Evolutionary conservation across 805 yeast species (phyloP).

Genomic region (Metschnikowia koreensis): DNA sequence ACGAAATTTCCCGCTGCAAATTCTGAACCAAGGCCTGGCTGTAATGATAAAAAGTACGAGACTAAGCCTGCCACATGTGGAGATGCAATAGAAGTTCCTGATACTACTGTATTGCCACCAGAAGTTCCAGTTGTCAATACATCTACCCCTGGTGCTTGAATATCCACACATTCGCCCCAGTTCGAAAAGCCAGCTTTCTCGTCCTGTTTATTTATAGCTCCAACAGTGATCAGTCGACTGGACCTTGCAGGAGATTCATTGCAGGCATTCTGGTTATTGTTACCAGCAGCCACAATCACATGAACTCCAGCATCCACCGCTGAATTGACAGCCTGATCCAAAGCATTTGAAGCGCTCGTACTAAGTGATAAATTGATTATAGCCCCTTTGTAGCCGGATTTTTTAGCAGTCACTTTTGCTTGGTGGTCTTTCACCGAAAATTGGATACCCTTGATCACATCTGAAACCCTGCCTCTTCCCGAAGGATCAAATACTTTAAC

Average conservation of each 20-base stretch:
- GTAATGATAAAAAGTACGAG: slow-evolving; percentile 45
- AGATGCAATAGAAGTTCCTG: slow-evolving; percentile 82
- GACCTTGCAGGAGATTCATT: slow-evolving; percentile 88
- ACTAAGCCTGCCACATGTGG: slow-evolving; percentile 70
- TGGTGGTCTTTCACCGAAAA: slow-evolving; percentile 74
- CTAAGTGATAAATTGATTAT: slow-evolving; percentile 92
- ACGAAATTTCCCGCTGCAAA: slow-evolving; percentile 43
- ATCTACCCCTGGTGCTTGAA: slow-evolving; percentile 94
- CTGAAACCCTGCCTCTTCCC: slow-evolving; percentile 82
- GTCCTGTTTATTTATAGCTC: slow-evolving; percentile 87
- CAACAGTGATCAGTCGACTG: slow-evolving; percentile 82
- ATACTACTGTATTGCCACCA: slow-evolving; percentile 25
- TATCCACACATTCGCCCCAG: slow-evolving; percentile 92
- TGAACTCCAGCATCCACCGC: slow-evolving; percentile 87
- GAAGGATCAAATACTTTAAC: slow-evolving; percentile 78
- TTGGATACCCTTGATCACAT: slow-evolving; percentile 81
- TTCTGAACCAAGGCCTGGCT: slow-evolving; percentile 17
- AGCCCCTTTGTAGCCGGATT: slow-evolving; percentile 75
- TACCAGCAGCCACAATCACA: slow-evolving; percentile 96
- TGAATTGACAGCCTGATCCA: slow-evolving; percentile 84
- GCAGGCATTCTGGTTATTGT: slow-evolving; percentile 91
- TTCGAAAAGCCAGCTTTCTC: slow-evolving; percentile 92
- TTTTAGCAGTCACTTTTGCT: slow-evolving; percentile 46
- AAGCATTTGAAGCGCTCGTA: slow-evolving; percentile 85
- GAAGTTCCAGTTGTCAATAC: slow-evolving; percentile 52